Evolutionary conservation across 2,329 filamentous ascomycete genomes (phyloP).

Genomic region (Scorias spongiosa): DNA sequence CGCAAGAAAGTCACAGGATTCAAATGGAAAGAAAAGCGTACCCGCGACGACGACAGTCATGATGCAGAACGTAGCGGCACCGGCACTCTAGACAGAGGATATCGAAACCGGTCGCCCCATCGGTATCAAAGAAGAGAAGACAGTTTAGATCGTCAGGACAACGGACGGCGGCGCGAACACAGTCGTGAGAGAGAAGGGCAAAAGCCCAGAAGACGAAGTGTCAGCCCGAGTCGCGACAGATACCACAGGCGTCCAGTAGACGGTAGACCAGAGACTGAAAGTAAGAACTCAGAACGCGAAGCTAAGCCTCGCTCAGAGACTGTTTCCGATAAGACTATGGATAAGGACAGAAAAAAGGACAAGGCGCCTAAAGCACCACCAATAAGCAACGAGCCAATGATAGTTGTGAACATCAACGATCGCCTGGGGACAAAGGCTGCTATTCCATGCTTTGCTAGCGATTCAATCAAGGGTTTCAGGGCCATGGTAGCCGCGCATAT

Average conservation of each 20-base stretch:
- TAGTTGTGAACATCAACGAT: slow-evolving; percentile 87
- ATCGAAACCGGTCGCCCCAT: slow-evolving; percentile 20
- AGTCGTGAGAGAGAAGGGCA: slow-evolving; percentile 1
- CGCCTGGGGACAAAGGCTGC: slow-evolving; percentile 90
- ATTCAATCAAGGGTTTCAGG: slow-evolving; percentile 77
- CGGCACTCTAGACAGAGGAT: slow-evolving; percentile 17
- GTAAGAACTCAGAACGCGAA: slow-evolving; percentile 18
- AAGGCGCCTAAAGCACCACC: slow-evolving; percentile 2
- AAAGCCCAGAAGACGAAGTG: not conserved
- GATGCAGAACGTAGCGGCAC: slow-evolving; percentile 7
- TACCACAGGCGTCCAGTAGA: not conserved
- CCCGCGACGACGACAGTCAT: slow-evolving; percentile 9
- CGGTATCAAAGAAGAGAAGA: slow-evolving; percentile 13
- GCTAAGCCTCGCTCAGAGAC: slow-evolving; percentile 24
- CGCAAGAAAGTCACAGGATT: slow-evolving; percentile 11
- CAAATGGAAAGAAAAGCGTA: slow-evolving; percentile 22
- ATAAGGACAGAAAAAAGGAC: slow-evolving; percentile 2
- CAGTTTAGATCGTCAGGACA: slow-evolving; percentile 4
- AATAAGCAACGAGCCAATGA: slow-evolving; percentile 57
- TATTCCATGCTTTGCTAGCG: slow-evolving; percentile 74
- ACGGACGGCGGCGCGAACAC: slow-evolving; percentile 1
- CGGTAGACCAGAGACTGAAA: slow-evolving; percentile 7
- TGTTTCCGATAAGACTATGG: slow-evolving; percentile 4
- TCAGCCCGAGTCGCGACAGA: not conserved
- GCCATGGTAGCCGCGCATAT: slow-evolving; percentile 81